Percentiles rank a stretch among this genome's conserved stretches.
Conservation (phyloP, 2,329 filamentous ascomycete genomes). For the Fusarium irregulare region DNA sequence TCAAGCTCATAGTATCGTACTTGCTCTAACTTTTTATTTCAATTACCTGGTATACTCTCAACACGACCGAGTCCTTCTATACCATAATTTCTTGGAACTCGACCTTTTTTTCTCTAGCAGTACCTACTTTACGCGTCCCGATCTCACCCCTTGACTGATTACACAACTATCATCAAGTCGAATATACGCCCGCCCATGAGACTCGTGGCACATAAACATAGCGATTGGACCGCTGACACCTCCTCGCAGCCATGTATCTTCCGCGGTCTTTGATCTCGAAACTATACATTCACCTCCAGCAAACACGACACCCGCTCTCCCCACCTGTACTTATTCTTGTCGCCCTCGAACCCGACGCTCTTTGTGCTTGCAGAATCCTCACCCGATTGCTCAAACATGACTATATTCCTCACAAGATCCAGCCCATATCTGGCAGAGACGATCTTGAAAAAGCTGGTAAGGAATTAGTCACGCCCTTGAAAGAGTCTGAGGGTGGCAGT, state of each 20-base stretch:
- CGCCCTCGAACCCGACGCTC: slow-evolving; percentile 92
- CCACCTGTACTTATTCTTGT: slow-evolving; percentile 92
- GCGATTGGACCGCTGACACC: slow-evolving; percentile 27
- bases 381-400: slow-evolving; percentile 95
- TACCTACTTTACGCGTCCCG: slow-evolving; percentile 39
- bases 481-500: slow-evolving; percentile 82
- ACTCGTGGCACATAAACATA: slow-evolving; percentile 29
- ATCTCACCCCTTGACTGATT: slow-evolving; percentile 20
- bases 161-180: slow-evolving; percentile 13
- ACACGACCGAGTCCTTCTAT: neutral
- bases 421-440: slow-evolving; percentile 82
- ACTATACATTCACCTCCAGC: slow-evolving; percentile 89
- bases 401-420: slow-evolving; percentile 97
- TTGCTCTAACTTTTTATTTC: neutral
- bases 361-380: slow-evolving; percentile 95
- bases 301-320: slow-evolving; percentile 87
- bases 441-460: slow-evolving; percentile 85
- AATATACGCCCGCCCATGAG: slow-evolving; percentile 44
- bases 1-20: neutral
- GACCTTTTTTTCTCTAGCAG: neutral
- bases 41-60: neutral
- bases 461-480: slow-evolving; percentile 86
- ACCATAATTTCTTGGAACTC: neutral
- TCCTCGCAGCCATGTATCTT: slow-evolving; percentile 80
- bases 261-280: slow-evolving; percentile 89